Evolutionary conservation across 192 early-diverging fungal genomes (phyloP), one percentile per base, ranked within the genome.

Genomic region (Coemansia sp.): DNA sequence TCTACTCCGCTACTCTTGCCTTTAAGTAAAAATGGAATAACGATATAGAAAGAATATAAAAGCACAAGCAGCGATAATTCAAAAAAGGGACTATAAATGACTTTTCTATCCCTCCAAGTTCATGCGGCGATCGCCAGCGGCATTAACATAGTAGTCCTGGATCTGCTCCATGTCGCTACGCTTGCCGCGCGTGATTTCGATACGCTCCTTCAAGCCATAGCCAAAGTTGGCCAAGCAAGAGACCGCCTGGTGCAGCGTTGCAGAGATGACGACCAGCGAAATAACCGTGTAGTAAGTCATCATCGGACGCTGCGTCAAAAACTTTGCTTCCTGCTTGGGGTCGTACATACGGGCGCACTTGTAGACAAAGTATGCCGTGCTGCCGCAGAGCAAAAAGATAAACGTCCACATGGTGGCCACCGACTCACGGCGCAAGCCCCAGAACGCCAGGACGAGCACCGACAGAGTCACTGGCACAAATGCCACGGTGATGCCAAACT

Each of bases 101-200:
- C 6, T 31, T 6, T 13, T 27, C 66, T 44, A 83, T 18, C 81
- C 81, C 40, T 84, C 81, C 7, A 84, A 73, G 63, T 77, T 77
- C 81, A 84, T 84, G 46, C 81, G 76, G 1, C 81, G 72, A 71
- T 84, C 76, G 65, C 81, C 81, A 15, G 76, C 76, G 2, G 81
- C 81, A n/a, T 84, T 84, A 54, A 84, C 77, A 38, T 84, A 84
- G 47, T 84, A 84, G 46, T 84, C 81, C 73, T 84, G 76, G 61
- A 84, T 84, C 70, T 78, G 81, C 73, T 84, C 81, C 81, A 84
- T 84, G 61, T 84, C 81, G 71, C 81, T 84, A 42, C 81, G 76
- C 65, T 84, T 84, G 51, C 81, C 81, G 5, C 81, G 70, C 1
- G 81, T 84, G 27, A 84, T 84, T 68, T 84, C 81, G 31, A 85